Evolutionary conservation across 2,329 filamentous ascomycete genomes (phyloP).

Genomic region (Xylaria arbuscula): DNA sequence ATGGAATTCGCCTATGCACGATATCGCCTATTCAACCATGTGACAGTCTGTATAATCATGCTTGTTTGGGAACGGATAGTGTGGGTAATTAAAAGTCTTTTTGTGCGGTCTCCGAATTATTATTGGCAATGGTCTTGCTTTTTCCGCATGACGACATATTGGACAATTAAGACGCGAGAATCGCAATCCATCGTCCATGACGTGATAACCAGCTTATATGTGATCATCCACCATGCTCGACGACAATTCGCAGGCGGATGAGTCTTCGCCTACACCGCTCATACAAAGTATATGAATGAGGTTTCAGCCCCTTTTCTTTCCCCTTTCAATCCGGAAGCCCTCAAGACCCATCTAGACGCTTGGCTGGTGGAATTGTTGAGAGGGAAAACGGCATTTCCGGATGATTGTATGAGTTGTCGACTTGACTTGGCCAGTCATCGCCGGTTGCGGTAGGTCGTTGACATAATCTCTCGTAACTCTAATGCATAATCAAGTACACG

Average conservation of each 20-base stretch:
- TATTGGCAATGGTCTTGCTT: not conserved
- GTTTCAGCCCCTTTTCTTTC: conserved; percentile 19
- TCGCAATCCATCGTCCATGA: conserved; percentile 32
- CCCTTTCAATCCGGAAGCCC: conserved; percentile 20
- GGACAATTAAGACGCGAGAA: conserved; percentile 26
- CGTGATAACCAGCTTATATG: conserved; percentile 37
- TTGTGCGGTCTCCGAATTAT: not conserved
- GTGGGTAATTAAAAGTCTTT: not conserved
- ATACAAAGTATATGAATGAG: conserved; percentile 8
- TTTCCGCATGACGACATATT: conserved; percentile 34
- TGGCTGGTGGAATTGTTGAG: not conserved
- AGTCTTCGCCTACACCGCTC: conserved; percentile 26
- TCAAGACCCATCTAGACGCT: conserved; percentile 20
- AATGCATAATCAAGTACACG: not conserved
- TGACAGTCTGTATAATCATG: not conserved
- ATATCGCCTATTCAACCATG: not conserved
- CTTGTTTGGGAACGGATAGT: not conserved
- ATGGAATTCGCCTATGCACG: not conserved
- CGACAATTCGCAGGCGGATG: conserved; percentile 26
- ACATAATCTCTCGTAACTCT: not conserved
- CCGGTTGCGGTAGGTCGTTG: conserved; percentile 16
- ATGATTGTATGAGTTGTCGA: not conserved
- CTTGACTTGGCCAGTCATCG: not conserved
- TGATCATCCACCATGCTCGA: conserved; percentile 30
- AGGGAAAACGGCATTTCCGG: not conserved